Conservation (phyloP, 2,329 filamentous ascomycete species). For the Alternaria panax region DNA sequence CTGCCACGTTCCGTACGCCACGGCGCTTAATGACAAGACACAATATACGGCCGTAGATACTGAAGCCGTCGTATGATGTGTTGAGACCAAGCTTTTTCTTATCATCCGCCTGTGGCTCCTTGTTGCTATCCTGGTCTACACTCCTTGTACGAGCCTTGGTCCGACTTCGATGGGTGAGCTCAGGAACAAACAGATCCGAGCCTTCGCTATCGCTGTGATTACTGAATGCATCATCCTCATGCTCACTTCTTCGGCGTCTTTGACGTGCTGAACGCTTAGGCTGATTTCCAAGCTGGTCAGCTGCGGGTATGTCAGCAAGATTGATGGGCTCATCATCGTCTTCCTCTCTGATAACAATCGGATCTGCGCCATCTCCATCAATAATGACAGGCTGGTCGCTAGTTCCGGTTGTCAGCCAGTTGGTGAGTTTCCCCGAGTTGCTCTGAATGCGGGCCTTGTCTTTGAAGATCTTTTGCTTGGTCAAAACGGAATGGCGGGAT, state of each 20-base stretch:
- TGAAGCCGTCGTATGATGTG: conserved; percentile 93
- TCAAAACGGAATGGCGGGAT: conserved; percentile 84
- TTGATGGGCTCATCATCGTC: conserved; percentile 62
- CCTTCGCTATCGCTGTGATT: conserved; percentile 44
- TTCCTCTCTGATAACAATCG: conserved; percentile 61
- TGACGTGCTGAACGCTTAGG: conserved; percentile 23
- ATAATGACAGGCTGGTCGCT: conserved; percentile 54
- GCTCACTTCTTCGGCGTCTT: conserved; percentile 20
- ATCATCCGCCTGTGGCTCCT: conserved; percentile 71
- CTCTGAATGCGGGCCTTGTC: conserved; percentile 55
- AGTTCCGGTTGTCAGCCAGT: conserved; percentile 53
- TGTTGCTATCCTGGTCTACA: conserved; percentile 31
- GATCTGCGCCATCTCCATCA: conserved; percentile 54
- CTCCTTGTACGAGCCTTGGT: conserved; percentile 19
- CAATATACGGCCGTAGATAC: conserved; percentile 90
- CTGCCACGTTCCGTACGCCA: conserved; percentile 42
- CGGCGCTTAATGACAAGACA: conserved; percentile 87
- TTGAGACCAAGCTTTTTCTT: conserved; percentile 91
- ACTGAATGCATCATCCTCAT: conserved; percentile 22
- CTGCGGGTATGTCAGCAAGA: conserved; percentile 66
- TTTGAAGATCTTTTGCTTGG: conserved; percentile 79
- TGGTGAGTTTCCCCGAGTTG: conserved; percentile 57
- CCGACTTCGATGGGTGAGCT: conserved; percentile 27
- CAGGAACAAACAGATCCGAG: conserved; percentile 38
- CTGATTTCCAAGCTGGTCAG: conserved; percentile 21